Evolutionary conservation across 2,329 filamentous ascomycete species (phyloP), one percentile per base, ranked within the genome.

Genomic region (Myotisia sp.): DNA sequence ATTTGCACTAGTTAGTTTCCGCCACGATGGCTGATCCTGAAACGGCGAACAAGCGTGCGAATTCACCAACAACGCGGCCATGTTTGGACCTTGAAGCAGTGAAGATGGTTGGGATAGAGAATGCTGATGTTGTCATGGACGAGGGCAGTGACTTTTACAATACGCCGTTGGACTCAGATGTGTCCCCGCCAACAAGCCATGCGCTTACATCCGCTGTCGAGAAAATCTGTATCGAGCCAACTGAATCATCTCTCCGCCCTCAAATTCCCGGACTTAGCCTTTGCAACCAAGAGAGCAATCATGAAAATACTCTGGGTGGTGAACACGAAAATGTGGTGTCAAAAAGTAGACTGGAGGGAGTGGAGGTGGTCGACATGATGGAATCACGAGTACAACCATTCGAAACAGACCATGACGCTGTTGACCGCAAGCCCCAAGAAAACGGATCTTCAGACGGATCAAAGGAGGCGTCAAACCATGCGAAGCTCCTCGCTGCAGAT

Each of bases 111-210:
- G 51, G 23, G 10, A 10, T 47, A 9, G 44, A 42, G 14, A 56
- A 57, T 36, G 50, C 37, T 37, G 46, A 43, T 37, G 51, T 24
- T 12, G 12, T 46, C 6, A 42, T 42, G 13, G 58, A 58, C 36
- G 51, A 56, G 46, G 55, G 48, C 32, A 60, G 55, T 38, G 55
- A 61, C 45, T 59, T 60, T 28, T 60, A 61, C 46, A 59, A 57
- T 34, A 60, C 57, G 6, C 54, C 55, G 3, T 42, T 52, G 36
- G 44, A 41, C 28, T 44, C 45, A 27, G 51, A 45, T 8, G 55
- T 51, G 0, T 53, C 54, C 3, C 40, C 48, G 14, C 37, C 13
- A 8, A 23, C 37, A 17, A 19, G n/a, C 9, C 17, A 32, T 5
- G 8, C 13, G 6, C 17, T 13, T 13, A 9, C 12, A 23, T 18